Evolutionary conservation across 2,329 filamentous ascomycete species (phyloP).

Genomic region (Uncinocarpus reesii): DNA sequence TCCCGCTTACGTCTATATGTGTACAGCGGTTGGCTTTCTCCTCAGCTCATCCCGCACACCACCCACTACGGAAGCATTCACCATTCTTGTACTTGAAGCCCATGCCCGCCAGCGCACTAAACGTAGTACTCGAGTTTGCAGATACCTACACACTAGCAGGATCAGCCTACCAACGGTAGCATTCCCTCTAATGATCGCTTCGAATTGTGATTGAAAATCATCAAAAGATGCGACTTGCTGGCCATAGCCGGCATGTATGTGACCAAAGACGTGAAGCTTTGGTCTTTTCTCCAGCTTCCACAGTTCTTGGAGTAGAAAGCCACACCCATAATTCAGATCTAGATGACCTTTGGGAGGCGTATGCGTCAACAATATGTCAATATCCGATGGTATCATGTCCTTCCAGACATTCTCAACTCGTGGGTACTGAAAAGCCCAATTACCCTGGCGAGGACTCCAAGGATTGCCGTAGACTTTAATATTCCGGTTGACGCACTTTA

Average conservation of each 20-base stretch:
- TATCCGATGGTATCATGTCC: constrained; percentile 54
- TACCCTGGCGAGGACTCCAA: constrained; percentile 60
- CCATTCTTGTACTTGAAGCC: constrained; percentile 3
- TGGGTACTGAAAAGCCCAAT: constrained; percentile 66
- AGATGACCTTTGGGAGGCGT: constrained; percentile 61
- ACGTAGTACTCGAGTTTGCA: no score
- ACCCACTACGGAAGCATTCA: constrained; percentile 16
- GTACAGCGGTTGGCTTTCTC: no score
- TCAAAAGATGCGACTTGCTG: constrained; percentile 58
- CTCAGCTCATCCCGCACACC: constrained; percentile 15
- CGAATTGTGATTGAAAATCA: constrained; percentile 55
- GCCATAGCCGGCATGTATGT: constrained; percentile 64
- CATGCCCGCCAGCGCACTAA: no score
- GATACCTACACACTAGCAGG: background rate
- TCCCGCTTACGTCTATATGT: no score
- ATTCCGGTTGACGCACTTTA: constrained; percentile 46
- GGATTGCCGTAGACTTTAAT: constrained; percentile 66
- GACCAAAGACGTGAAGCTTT: constrained; percentile 68
- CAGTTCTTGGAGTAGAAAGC: constrained; percentile 54
- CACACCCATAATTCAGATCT: constrained; percentile 51
- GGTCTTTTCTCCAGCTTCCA: constrained; percentile 55
- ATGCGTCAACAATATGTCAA: constrained; percentile 68
- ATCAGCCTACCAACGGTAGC: background rate
- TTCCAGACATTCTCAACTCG: constrained; percentile 54
- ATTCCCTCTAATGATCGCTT: constrained; percentile 38